Conservation (phyloP, 225 moss, liverwort and hornwort genomes). For the Neckera pumila region DNA sequence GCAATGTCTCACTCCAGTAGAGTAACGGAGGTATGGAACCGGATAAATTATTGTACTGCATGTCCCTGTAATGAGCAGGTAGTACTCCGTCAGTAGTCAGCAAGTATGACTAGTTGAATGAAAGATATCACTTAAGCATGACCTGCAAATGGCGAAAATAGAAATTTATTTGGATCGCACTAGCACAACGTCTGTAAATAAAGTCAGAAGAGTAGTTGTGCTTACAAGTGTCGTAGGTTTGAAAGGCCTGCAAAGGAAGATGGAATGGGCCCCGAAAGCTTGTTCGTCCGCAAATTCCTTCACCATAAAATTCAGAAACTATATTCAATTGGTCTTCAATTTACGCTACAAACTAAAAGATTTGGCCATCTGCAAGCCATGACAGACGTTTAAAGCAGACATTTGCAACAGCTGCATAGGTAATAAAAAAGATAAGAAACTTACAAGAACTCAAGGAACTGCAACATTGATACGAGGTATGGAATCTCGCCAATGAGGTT, state of each 20-base stretch:
- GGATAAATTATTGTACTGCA: slow-evolving; percentile 38
- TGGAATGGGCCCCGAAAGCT: slow-evolving; percentile 42
- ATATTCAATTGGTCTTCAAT: neutral
- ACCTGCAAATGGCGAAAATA: neutral
- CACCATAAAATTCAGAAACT: neutral
- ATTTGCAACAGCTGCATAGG: neutral
- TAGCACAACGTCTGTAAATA: neutral
- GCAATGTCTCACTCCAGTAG: slow-evolving; percentile 47
- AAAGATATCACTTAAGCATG: neutral
- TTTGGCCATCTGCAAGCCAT: neutral
- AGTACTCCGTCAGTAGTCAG: neutral
- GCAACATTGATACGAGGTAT: slow-evolving; percentile 31
- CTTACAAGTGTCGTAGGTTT: slow-evolving; percentile 38
- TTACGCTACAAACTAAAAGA: neutral
- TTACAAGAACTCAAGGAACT: slow-evolving; percentile 36
- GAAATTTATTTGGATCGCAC: neutral
- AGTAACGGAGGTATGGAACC: slow-evolving; percentile 47
- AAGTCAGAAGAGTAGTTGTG: neutral
- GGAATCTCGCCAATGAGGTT: slow-evolving; percentile 42
- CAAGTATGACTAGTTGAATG: neutral
- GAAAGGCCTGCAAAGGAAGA: slow-evolving; percentile 43
- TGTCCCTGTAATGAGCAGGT: slow-evolving; percentile 19
- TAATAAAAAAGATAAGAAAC: neutral
- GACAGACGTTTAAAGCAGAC: neutral
- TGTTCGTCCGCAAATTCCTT: slow-evolving; percentile 34